Conservation (phyloP, 1,139 yeast genomes). For the Kodamaea sp. region DNA sequence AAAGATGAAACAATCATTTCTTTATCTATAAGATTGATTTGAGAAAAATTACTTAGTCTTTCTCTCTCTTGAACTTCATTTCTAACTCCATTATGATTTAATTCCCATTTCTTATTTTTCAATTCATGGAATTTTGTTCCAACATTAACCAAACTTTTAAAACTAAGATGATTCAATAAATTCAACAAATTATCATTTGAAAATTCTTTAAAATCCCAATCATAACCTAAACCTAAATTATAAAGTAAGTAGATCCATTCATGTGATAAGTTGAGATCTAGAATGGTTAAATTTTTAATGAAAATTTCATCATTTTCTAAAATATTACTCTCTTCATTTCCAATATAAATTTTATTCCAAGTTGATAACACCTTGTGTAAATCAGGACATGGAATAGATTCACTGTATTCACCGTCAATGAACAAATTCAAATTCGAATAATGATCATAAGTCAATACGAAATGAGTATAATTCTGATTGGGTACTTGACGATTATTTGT, state of each 20-base stretch:
- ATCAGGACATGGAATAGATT: slow-evolving; percentile 43
- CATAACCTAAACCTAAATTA: slow-evolving; percentile 36
- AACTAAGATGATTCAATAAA: slow-evolving; percentile 30
- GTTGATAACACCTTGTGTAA: slow-evolving; percentile 23
- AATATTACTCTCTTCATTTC: slow-evolving; percentile 17
- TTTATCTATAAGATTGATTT: slow-evolving; percentile 16
- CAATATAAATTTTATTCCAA: slow-evolving; percentile 42
- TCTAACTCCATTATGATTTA: neutral
- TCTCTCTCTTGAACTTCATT: neutral
- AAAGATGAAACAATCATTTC: slow-evolving; percentile 22
- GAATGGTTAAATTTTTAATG: slow-evolving; percentile 30
- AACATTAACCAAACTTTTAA: slow-evolving; percentile 25
- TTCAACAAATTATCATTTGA: slow-evolving; percentile 28
- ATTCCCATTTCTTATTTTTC: slow-evolving; percentile 9
- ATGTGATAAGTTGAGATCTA: slow-evolving; percentile 26
- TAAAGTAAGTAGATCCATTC: slow-evolving; percentile 41
- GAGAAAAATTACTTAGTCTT: slow-evolving; percentile 2
- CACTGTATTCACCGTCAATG: slow-evolving; percentile 43
- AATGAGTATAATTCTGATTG: slow-evolving; percentile 27
- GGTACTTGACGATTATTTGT: neutral
- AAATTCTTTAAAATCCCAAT: slow-evolving; percentile 38
- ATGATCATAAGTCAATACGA: slow-evolving; percentile 38
- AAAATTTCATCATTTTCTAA: slow-evolving; percentile 26
- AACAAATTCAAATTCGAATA: slow-evolving; percentile 36
- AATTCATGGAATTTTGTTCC: slow-evolving; percentile 24